A percentile compares a stretch with the other conserved stretches of the same genome.
These are phyloP conservation scores for Candida freyschussii DNA, from an alignment of 1,139 yeast genomes.

Conservation along the genomic window DNA sequence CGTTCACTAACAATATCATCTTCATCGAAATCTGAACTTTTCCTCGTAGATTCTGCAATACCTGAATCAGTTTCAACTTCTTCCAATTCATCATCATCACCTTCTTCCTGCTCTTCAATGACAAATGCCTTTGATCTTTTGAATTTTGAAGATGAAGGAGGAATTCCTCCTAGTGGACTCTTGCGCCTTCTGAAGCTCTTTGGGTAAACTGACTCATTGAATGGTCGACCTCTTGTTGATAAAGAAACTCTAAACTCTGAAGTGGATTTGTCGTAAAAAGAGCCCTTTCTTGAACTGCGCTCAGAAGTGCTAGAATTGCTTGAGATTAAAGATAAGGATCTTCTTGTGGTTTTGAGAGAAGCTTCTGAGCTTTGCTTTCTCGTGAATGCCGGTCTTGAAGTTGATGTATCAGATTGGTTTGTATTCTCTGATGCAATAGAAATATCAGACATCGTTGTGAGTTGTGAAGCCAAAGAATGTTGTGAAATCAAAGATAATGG, in stretches of 20 bases:
- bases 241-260: constrained; percentile 10
- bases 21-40: constrained; percentile 23
- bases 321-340: constrained; percentile 34
- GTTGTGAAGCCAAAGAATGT: constrained; percentile 38
- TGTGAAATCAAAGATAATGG: constrained; percentile 69
- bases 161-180: constrained; percentile 32
- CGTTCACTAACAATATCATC: constrained; percentile 12
- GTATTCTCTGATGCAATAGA: constrained; percentile 19
- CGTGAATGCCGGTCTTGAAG: constrained; percentile 20
- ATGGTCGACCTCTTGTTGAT: constrained; percentile 26
- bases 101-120: constrained; percentile 32
- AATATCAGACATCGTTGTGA: constrained; percentile 22
- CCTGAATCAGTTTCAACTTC: constrained; percentile 26
- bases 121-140: constrained; percentile 25
- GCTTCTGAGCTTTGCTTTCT: constrained; percentile 25
- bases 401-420: constrained; percentile 12
- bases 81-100: constrained; percentile 19
- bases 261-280: constrained; percentile 31
- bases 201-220: constrained; percentile 30
- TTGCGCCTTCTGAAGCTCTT: constrained; percentile 37
- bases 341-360: constrained; percentile 23
- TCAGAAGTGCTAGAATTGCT: constrained; percentile 39
- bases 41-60: constrained; percentile 19
- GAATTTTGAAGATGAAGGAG: constrained; percentile 22
- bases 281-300: constrained; percentile 35